Conservation (phyloP, 73 alveolate genomes). For the Paramecium sexaurelia region DNA sequence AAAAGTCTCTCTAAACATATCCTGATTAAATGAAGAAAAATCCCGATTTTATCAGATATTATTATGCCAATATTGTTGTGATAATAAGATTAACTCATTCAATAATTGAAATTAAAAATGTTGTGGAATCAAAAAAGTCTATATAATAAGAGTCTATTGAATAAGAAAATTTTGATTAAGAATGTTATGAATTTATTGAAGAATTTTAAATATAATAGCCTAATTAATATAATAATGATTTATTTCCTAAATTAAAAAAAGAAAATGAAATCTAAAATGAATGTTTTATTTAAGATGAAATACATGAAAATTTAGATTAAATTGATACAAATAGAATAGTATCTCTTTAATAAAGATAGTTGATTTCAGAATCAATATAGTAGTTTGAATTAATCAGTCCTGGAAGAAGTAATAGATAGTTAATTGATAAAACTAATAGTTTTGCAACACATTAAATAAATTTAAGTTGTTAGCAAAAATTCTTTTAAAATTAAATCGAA, state of each 20-base stretch:
- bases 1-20: not conserved
- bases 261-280: not conserved
- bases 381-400: not conserved
- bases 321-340: not conserved
- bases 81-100: not conserved
- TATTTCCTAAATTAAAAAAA: not conserved
- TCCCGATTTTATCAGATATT: not conserved
- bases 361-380: not conserved
- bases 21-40: not conserved
- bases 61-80: not conserved
- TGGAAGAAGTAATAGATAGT: not conserved
- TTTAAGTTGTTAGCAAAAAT: not conserved
- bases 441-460: not conserved
- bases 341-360: not conserved
- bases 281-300: not conserved
- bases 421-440: not conserved
- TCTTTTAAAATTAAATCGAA: not conserved
- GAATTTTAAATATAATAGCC: not conserved
- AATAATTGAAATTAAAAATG: not conserved
- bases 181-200: not conserved
- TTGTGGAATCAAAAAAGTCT: not conserved
- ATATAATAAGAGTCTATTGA: not conserved
- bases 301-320: not conserved
- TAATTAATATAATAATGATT: not conserved
- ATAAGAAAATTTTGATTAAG: not conserved